Percentiles rank a stretch among this genome's conserved stretches.
These are phyloP conservation scores for Tuber borchii DNA, from an alignment of 495 filamentous ascomycete species.

Conservation along the genomic window DNA sequence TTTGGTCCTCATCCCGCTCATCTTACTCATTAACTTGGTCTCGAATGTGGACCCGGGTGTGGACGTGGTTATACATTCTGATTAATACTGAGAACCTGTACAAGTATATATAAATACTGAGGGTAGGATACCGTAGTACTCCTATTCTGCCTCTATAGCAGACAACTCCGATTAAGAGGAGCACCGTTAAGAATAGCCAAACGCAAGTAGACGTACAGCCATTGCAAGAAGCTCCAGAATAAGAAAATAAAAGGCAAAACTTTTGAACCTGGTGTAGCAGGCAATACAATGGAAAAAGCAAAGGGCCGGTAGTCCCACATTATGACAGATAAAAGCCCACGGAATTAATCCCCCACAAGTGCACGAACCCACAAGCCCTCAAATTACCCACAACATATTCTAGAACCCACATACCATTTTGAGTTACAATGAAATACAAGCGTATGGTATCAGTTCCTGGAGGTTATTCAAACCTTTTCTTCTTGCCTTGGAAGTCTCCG, in stretches of 20 bases:
- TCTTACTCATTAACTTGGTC: not conserved
- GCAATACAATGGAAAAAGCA: not conserved
- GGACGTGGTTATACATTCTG: not conserved
- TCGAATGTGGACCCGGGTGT: not conserved
- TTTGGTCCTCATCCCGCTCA: not conserved
- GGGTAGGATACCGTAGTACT: not conserved
- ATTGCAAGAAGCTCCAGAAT: not conserved
- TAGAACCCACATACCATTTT: not conserved
- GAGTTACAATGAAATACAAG: not conserved
- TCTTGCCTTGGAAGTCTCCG: conserved; percentile 83
- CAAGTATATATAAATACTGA: not conserved
- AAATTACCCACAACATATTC: not conserved
- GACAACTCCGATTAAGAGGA: not conserved
- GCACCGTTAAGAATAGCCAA: not conserved
- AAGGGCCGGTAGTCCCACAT: not conserved
- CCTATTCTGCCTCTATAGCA: not conserved
- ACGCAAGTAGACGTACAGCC: not conserved
- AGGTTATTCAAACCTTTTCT: conserved; percentile 70
- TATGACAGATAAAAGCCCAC: not conserved
- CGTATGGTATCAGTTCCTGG: not conserved
- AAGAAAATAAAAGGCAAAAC: not conserved
- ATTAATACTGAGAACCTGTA: not conserved
- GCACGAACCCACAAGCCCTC: not conserved
- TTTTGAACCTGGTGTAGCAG: not conserved
- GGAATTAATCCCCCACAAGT: not conserved